Evolutionary conservation across 2,329 filamentous ascomycete species (phyloP).

Genomic region (Xylariaceae sp.): DNA sequence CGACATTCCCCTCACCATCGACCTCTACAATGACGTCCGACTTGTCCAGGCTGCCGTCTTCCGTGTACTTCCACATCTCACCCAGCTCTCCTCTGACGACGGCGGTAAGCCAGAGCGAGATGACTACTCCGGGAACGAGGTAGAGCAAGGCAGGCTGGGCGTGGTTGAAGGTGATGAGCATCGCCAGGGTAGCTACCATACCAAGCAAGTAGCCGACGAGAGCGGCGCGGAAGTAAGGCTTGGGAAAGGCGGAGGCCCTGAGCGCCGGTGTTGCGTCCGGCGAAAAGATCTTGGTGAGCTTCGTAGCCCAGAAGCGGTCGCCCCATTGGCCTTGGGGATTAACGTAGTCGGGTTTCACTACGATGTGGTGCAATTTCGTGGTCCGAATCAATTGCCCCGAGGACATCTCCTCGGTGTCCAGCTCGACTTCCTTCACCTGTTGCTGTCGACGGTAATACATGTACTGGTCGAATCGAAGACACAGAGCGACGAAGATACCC

Average conservation of each 20-base stretch:
- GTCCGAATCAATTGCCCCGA: conserved; percentile 33
- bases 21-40: conserved; percentile 51
- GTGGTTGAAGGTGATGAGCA: conserved; percentile 72
- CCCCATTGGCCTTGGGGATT: conserved; percentile 72
- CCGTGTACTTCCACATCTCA: conserved; percentile 77
- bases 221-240: conserved; percentile 78
- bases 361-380: conserved; percentile 37
- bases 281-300: conserved; percentile 23
- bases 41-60: conserved; percentile 57
- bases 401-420: conserved; percentile 28
- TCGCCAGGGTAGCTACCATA: conserved; percentile 68
- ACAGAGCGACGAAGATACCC: conserved; percentile 82
- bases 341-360: conserved; percentile 47
- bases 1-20: conserved; percentile 42
- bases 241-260: conserved; percentile 57
- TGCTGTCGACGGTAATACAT: conserved; percentile 70
- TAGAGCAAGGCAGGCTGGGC: conserved; percentile 90
- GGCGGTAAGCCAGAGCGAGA: conserved; percentile 70
- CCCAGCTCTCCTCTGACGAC: conserved; percentile 63
- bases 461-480: conserved; percentile 87
- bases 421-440: conserved; percentile 35
- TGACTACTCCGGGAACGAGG: conserved; percentile 79
- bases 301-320: conserved; percentile 70
- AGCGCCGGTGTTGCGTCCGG: conserved; percentile 30
- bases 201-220: conserved; percentile 72